Evolutionary conservation across 306 rosid genomes (phyloP).

Genomic region (Gastrolobium villosum): DNA sequence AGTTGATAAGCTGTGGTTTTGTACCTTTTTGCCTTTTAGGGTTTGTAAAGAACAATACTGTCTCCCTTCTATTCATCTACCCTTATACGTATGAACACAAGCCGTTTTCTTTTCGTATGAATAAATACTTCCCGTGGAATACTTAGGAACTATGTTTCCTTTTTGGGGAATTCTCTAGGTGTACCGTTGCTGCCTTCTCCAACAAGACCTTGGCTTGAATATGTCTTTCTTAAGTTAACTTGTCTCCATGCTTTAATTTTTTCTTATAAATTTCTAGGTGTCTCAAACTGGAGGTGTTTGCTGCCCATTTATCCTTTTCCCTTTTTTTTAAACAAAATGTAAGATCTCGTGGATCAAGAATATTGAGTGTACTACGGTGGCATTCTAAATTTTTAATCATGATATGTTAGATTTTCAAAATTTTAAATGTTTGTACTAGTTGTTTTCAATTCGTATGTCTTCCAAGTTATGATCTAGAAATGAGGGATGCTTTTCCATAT

Average conservation of each 20-base stretch:
- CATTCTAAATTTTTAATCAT: neutral
- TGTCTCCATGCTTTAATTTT: conserved; percentile 26
- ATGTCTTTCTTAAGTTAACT: conserved; percentile 43
- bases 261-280: conserved; percentile 14
- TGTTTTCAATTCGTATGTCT: neutral
- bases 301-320: neutral
- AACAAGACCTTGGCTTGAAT: conserved; percentile 36
- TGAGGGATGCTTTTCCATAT: too few relatives aligned
- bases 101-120: conserved; percentile 40
- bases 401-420: conserved; percentile 3
- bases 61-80: conserved; percentile 49
- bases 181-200: conserved; percentile 37
- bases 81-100: conserved; percentile 8
- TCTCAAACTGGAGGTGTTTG: conserved; percentile 4
- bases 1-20: conserved; percentile 37
- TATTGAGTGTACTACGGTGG: conserved; percentile 12
- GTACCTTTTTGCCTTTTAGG: conserved; percentile 42
- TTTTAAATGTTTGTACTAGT: neutral
- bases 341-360: conserved; percentile 37
- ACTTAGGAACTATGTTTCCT: conserved; percentile 46
- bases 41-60: conserved; percentile 69
- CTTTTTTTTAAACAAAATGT: too few relatives aligned
- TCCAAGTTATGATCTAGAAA: too few relatives aligned
- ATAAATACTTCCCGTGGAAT: conserved; percentile 44
- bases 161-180: conserved; percentile 41